Conservation (phyloP, 208 protist species). For the Leishmania tropica region DNA sequence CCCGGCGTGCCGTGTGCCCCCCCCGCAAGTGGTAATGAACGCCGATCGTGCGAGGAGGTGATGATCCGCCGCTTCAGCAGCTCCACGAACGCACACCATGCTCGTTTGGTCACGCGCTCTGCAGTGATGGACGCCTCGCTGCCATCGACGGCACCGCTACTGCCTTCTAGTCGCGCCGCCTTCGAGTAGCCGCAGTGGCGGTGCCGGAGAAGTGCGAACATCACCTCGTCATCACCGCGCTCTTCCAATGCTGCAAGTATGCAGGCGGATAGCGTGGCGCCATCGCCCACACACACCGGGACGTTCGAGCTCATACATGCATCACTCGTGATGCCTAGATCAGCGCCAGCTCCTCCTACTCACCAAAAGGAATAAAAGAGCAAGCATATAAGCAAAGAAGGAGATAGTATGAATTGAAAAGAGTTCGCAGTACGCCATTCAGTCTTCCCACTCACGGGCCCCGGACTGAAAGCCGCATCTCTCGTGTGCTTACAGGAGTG, state of each 20-base stretch:
- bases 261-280: slow-evolving; percentile 13
- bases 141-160: background rate
- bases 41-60: background rate
- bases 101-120: slow-evolving; percentile 13
- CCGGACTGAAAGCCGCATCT: background rate
- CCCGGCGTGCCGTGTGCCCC: background rate
- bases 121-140: background rate
- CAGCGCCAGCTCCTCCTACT: background rate
- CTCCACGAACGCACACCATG: slow-evolving; percentile 17
- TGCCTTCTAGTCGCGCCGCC: background rate
- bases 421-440: background rate
- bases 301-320: background rate
- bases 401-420: background rate
- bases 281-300: background rate
- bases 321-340: background rate
- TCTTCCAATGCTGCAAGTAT: slow-evolving; percentile 15
- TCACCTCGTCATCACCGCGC: slow-evolving; percentile 18
- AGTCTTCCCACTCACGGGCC: background rate
- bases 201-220: slow-evolving; percentile 20
- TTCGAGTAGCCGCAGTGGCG: background rate
- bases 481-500: background rate
- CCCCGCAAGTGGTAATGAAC: background rate
- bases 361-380: background rate
- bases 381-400: background rate
- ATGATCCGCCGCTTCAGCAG: slow-evolving; percentile 11